Percentiles rank a stretch among this genome's conserved stretches.
Evolutionary conservation across 2,329 filamentous ascomycete species (phyloP).

Genomic region (Colletotrichum limetticola): DNA sequence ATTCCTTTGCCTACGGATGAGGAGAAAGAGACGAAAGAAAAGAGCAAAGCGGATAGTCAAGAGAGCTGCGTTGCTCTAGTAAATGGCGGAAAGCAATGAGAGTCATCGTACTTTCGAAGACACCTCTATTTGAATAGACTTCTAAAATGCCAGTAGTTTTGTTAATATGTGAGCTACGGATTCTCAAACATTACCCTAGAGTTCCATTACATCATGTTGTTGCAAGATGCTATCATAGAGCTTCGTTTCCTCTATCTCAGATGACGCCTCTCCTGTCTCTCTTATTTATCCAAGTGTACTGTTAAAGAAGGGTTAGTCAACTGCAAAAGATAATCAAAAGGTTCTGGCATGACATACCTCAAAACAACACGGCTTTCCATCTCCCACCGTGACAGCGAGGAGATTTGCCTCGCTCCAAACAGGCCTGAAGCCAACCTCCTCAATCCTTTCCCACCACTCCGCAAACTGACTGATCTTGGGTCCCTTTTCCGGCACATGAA

Average conservation of each 20-base stretch:
- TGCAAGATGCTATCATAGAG: neutral
- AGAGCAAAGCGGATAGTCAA: neutral
- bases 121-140: too few relatives aligned
- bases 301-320: too few relatives aligned
- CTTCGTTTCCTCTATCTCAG: neutral
- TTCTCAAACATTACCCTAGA: too few relatives aligned
- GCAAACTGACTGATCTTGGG: constrained; percentile 13
- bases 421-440: constrained; percentile 35
- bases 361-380: neutral
- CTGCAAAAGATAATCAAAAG: too few relatives aligned
- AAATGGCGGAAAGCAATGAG: neutral
- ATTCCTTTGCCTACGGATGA: neutral
- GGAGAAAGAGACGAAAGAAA: neutral
- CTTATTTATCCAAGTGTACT: neutral
- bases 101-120: too few relatives aligned
- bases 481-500: constrained; percentile 25
- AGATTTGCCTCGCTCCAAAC: constrained; percentile 38
- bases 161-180: too few relatives aligned
- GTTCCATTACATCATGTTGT: neutral
- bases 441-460: constrained; percentile 37
- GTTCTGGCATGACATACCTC: neutral
- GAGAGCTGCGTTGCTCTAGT: neutral
- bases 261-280: neutral
- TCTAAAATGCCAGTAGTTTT: too few relatives aligned
- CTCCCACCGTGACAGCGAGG: constrained; percentile 34